Evolutionary conservation across 768 basidiomycete species (phyloP).

Genomic region (Leccinum ochraceum): DNA sequence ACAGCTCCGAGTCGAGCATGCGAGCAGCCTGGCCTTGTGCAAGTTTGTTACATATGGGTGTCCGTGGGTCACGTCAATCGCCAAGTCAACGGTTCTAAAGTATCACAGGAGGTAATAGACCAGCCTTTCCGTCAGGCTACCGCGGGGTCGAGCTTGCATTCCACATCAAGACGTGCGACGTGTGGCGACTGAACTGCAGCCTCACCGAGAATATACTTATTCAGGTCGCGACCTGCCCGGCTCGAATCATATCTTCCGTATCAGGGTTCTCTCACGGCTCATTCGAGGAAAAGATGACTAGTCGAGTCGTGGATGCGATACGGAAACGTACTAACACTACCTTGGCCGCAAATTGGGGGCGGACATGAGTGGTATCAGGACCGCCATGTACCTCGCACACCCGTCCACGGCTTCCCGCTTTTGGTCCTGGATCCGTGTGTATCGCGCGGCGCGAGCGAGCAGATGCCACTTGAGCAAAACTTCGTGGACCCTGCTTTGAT

Average conservation of each 20-base stretch:
- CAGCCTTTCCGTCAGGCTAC: conserved; percentile 17
- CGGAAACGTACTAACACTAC: conserved; percentile 25
- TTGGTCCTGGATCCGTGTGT: conserved; percentile 17
- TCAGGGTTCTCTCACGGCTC: conserved; percentile 15
- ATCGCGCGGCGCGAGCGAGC: conserved; percentile 5
- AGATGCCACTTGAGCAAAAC: conserved; percentile 11
- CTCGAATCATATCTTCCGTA: conserved; percentile 2
- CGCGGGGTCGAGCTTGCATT: conserved; percentile 16
- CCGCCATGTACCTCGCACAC: conserved; percentile 5
- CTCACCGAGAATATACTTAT: conserved; percentile 12
- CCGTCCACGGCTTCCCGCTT: conserved; percentile 14
- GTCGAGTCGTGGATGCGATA: conserved; percentile 17
- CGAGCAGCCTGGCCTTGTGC: conserved; percentile 5
- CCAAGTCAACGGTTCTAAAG: conserved; percentile 26
- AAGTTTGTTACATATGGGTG: conserved; percentile 19
- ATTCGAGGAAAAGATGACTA: conserved; percentile 5
- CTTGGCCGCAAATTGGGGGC: conserved; percentile 20
- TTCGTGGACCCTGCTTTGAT: conserved; percentile 15
- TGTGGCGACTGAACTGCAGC: conserved; percentile 4
- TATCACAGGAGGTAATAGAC: conserved; percentile 20
- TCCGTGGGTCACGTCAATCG: conserved; percentile 27
- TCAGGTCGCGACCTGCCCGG: conserved; percentile 14
- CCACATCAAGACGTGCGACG: conserved; percentile 22
- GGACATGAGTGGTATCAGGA: conserved; percentile 18
- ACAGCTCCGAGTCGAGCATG: conserved; percentile 7